These are phyloP conservation scores for Durusdinium trenchii DNA, from an alignment of 73 alveolate species.

Conservation along the genomic window DNA sequence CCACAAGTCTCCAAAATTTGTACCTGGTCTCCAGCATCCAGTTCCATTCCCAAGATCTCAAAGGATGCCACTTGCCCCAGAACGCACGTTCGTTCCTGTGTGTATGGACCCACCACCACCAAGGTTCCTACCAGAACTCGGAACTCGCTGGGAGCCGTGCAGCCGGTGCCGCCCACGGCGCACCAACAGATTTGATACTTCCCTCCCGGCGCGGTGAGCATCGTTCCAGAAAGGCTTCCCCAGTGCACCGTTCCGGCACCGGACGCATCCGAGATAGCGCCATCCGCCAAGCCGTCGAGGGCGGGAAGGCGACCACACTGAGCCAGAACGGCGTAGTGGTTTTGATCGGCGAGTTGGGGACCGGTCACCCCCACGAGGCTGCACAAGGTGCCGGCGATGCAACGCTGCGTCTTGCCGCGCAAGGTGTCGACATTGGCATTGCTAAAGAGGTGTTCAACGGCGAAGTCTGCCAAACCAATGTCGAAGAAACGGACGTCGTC, in stretches of 20 bases:
- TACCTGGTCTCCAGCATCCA: conserved; percentile 33
- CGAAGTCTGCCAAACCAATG: conserved; percentile 67
- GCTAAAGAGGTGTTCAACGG: conserved; percentile 43
- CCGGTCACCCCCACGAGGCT: conserved; percentile 25
- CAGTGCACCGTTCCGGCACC: neutral
- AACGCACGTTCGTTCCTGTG: conserved; percentile 62
- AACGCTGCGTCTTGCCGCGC: conserved; percentile 57
- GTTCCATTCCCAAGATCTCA: conserved; percentile 23
- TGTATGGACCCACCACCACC: conserved; percentile 64
- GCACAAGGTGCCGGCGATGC: conserved; percentile 32
- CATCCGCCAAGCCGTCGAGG: neutral
- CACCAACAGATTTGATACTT: conserved; percentile 61
- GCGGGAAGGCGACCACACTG: conserved; percentile 50
- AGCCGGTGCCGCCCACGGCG: neutral
- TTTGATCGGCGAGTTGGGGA: neutral
- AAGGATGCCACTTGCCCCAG: conserved; percentile 71
- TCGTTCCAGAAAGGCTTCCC: neutral
- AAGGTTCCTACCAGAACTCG: conserved; percentile 55
- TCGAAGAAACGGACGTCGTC: conserved; percentile 69
- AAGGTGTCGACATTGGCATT: conserved; percentile 42
- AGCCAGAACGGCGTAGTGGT: conserved; percentile 24
- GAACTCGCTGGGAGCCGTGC: conserved; percentile 34
- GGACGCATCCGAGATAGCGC: conserved; percentile 13
- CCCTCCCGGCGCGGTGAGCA: conserved; percentile 59
- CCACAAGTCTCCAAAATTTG: conserved; percentile 42